Evolutionary conservation across 164 flowering plant genomes (phyloP).

Genomic region (Stephania yunnanensis): DNA sequence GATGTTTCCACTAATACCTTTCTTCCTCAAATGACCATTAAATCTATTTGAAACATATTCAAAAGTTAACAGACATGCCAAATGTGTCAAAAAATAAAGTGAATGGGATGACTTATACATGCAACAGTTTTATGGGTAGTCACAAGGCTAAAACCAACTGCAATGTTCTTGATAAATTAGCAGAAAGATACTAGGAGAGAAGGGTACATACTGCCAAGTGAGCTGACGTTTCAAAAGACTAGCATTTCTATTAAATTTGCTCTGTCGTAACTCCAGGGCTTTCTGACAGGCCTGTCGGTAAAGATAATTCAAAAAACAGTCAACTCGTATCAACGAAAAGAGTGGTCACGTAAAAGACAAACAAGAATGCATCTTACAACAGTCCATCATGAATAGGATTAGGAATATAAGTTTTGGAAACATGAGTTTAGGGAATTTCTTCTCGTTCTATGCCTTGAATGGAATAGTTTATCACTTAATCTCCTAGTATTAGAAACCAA

Average conservation of each 20-base stretch:
- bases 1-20: constrained; percentile 76
- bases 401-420: neutral
- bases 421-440: neutral
- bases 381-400: neutral
- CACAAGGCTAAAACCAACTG: neutral
- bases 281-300: constrained; percentile 54
- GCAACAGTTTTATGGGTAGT: neutral
- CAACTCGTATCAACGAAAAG: neutral
- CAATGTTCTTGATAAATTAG: too few species aligned
- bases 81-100: neutral
- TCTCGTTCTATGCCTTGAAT: too few species aligned
- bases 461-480: neutral
- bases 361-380: neutral
- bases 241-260: constrained; percentile 66
- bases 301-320: neutral
- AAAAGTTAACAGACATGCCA: constrained; percentile 7
- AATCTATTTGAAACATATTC: constrained; percentile 41
- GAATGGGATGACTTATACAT: neutral
- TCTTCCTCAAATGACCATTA: constrained; percentile 63
- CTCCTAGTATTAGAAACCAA: neutral
- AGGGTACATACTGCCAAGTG: constrained; percentile 70
- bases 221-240: constrained; percentile 51
- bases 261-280: constrained; percentile 54
- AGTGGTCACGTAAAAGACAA: neutral
- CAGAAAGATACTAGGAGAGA: neutral